Base-by-base conservation (phyloP, 257 asterid genomes). In the Nicotiana knightiana region DNA sequence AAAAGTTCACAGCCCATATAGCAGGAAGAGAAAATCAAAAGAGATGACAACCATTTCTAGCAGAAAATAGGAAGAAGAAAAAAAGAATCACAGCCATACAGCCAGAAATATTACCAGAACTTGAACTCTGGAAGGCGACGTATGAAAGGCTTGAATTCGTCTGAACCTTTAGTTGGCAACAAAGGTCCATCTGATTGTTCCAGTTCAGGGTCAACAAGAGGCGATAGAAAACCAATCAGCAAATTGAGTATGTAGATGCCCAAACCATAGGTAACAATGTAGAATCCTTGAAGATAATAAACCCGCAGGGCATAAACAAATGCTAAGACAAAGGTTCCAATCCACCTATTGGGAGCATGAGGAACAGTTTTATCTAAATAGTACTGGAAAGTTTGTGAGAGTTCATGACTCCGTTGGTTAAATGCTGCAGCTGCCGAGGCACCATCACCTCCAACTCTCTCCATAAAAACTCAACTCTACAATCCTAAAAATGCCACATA, bases 51-150 rank as follows among this genome's bases (percentile, higher is more conserved):
- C 65, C 65, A 59, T 59, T 59, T n/a, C 28, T 59, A 59, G 37
- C 54, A 28, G 9, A 7, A 39, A 3, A 12, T 11, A 53, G 17
- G 18, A 43, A 43, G 51, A 43, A 43, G 9, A 43, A 43, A 62
- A 62, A 62, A 9, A 62, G 28, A 62, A 26, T 61, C 67, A 62
- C 67, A 62, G 32, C 58, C 3, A 3, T 57, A 48, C 21, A 66
- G 21, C 0, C 76, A 43, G 81, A 78, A 24, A 24, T 79, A 80
- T 79, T 88, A 94, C 98, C 98, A 94, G 93, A 93, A 94, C 88
- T 94, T 94, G 85, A 94, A 94, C 89, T 93, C 98, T 16, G 98
- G 98, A 82, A 94, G 98, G 43, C 98, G 98, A 21, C 98, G 97
- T 81, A 94, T 92, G 85, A 94, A 94, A 77, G 98, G 97, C 88